phyloP scores from a whole-genome alignment of 2,329 filamentous ascomycete genomes.

The Atkinsonella hypoxylon region DNA sequence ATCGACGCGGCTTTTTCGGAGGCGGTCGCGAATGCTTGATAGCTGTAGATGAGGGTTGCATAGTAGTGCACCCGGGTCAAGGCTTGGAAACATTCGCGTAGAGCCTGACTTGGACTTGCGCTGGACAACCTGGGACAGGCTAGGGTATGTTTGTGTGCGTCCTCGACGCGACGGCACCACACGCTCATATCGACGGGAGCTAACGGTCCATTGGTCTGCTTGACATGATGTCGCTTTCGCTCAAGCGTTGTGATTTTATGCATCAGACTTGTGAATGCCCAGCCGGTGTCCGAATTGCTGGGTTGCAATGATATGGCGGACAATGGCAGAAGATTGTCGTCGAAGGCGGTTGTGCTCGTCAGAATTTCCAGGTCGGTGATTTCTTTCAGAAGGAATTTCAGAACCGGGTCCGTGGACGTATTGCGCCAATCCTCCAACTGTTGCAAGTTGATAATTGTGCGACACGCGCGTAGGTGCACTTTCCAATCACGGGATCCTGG shows the following conservation, averaged over 20 bases:
- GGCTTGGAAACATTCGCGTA: conserved; percentile 9
- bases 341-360: conserved; percentile 4
- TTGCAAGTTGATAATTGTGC: conserved; percentile 3
- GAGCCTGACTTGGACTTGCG: conserved; percentile 1
- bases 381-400: conserved; percentile 7
- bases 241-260: conserved; percentile 4
- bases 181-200: conserved; percentile 2
- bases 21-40: conserved; percentile 9
- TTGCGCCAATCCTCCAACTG: neutral
- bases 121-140: conserved; percentile 7
- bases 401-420: conserved; percentile 1
- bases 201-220: neutral
- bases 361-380: conserved; percentile 6
- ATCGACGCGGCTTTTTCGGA: neutral
- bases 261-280: conserved; percentile 6
- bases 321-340: neutral
- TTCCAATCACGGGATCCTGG: conserved; percentile 6
- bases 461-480: conserved; percentile 6
- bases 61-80: conserved; percentile 10
- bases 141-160: neutral
- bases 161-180: conserved; percentile 1
- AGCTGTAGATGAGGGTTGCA: conserved; percentile 11
- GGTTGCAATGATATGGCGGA: neutral
- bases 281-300: neutral
- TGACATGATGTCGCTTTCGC: neutral